Base-by-base conservation (phyloP, 2,329 filamentous ascomycete species). In the Colletotrichum sp. region DNA sequence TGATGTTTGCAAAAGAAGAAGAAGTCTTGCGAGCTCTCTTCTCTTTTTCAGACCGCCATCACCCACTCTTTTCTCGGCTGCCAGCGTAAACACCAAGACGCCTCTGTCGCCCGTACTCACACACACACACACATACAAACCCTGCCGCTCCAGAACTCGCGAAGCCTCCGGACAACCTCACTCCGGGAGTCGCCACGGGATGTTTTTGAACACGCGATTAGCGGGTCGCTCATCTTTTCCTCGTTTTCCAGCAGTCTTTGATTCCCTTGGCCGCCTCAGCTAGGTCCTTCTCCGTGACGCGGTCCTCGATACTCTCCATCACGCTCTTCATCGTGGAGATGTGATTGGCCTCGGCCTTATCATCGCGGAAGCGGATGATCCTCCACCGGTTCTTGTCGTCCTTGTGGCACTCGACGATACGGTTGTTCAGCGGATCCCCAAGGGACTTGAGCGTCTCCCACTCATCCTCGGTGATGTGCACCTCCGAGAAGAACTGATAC, bases 321-420 rank as follows among this genome's bases (percentile, higher is more conserved):
- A 99, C 97, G 82, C 94, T 97, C 30, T 92, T 88, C 2, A 98
- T 95, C 0, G 95, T 96, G 21, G 88, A 92, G 75, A 94, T 93
- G 84, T 98, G 96, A 81, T 99, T 99, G 0, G 95, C 96, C 78
- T 98, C 94, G 32, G 89, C 88, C 86, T 99, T 99, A 84, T 99
- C 97, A 81, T 98, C 96, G 68, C 97, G 91, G 84, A 98, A 96
- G 34, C 96, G 92, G 79, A 97, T 93, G 83, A 95, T 95, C 73
- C 96, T 92, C 97, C 97, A 99, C 26, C 93, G 88, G 21, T 91
- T 91, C 73, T 92, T 84, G 3, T 91, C 88, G 81, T 98, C 95
- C 84, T 95, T 92, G 81, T 92, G 95, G 82, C 96, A 98, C 85
- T 99, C 97, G 70, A 98, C 94, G 75, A 99, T 94, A 67, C 94